Evolutionary conservation across 805 yeast species (phyloP), one percentile per base, ranked within the genome.

Genomic region (Lachancea mirantina): DNA sequence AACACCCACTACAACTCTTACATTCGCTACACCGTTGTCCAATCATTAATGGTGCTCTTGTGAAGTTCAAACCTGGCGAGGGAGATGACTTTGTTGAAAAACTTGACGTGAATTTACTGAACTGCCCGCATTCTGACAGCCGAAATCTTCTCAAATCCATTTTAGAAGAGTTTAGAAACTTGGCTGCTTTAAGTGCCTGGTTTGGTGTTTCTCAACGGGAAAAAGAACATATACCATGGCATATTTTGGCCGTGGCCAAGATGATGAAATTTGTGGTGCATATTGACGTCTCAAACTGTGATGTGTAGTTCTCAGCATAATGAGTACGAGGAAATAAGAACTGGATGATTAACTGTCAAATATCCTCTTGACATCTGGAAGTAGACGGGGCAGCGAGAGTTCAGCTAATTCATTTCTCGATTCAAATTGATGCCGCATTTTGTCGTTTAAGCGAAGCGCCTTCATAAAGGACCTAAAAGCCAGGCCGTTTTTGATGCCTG

Each of bases 11-110:
- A 26, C 83, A 88, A 2, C 59, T 83, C 13, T 71, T 82, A 23
- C 79, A 77, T 44, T 78, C 84, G 13, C 81, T 83, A 6, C 75
- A 77, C 14, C 62, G 88, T 31, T 62, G 78, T 32, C 81, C 88
- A 2, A 70, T 80, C 46, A 74, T 75, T 40, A 74, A 84, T 1
- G 92, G 92, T 1, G 81, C 76, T 39, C 53, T 83, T 34, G 46
- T 78, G 6, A 76, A 70, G 37, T 53, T 53, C 23, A 45, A 45
- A 19, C 41, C 38, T 11, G 28, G 39, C 7, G 33, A 28, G 6
- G 47, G 49, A 2, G 46, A 56, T 19, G 47, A 60, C 18, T 40
- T 44, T 4, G 35, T 64, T 26, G 51, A 57, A 8, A 50, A 70
- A 4, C 69, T 76, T 40, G 92, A 82, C 45, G 72, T 79, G 5